Evolutionary conservation across 305 asterid species (phyloP).

Genomic region (Stenogyne calaminthoides): DNA sequence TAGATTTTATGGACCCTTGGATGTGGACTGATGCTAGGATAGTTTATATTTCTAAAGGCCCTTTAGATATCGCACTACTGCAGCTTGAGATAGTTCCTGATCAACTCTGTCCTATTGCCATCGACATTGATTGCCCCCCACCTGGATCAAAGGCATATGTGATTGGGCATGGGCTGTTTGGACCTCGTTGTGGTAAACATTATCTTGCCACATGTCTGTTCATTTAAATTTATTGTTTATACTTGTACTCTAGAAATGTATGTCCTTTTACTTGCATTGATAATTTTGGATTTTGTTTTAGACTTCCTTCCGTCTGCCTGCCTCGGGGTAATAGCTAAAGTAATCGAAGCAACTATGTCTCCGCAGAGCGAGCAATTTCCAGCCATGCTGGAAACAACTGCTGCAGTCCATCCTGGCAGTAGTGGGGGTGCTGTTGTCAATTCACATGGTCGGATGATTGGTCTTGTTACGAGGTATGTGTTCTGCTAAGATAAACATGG

Average conservation of each 20-base stretch:
- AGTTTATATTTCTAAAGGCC: conserved; percentile 86
- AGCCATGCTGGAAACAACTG: conserved; percentile 98
- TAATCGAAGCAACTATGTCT: conserved; percentile 69
- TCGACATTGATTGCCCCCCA: conserved; percentile 63
- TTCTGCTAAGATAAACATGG: neutral
- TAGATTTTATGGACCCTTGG: conserved; percentile 88
- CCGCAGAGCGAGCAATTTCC: conserved; percentile 50
- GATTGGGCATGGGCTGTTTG: conserved; percentile 92
- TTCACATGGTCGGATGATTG: conserved; percentile 81
- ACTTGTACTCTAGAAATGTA: neutral
- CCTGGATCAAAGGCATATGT: conserved; percentile 89
- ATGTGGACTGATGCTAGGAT: conserved; percentile 85
- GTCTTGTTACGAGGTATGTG: conserved; percentile 90
- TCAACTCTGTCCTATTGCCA: conserved; percentile 66
- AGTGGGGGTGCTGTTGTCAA: conserved; percentile 98
- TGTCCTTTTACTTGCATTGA: neutral
- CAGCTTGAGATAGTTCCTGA: conserved; percentile 78
- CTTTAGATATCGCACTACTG: conserved; percentile 86
- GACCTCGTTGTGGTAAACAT: conserved; percentile 88
- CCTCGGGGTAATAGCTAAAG: conserved; percentile 86
- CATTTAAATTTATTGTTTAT: neutral
- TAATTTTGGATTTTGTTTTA: conserved; percentile 30
- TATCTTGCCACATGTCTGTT: conserved; percentile 15
- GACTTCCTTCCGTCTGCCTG: conserved; percentile 89
- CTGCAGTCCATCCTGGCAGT: conserved; percentile 97